Evolutionary conservation across 1,139 yeast genomes (phyloP), one percentile per base, ranked within the genome.

Genomic region (Kodamaea fungicola): DNA sequence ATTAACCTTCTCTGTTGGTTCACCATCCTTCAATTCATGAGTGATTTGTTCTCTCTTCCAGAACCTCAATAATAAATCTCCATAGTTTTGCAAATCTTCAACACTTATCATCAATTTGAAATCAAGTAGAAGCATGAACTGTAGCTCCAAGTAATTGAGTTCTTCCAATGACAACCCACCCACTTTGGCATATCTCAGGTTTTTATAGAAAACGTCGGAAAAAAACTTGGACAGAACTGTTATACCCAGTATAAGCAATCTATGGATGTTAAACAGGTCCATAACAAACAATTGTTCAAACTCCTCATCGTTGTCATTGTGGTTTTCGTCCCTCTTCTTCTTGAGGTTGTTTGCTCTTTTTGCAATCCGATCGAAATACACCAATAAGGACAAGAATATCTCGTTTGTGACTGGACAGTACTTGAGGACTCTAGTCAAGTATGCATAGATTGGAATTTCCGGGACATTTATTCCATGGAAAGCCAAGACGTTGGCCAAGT

Each of bases 341-440:
- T 60, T 62, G 34, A 71, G 55, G 44, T 67, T 78, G 55, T 85
- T 86, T 39, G 96, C 96, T 46, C 87, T 76, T 56, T 86, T 87
- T 12, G 96, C 95, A 38, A 92, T 88, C 45, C 98, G 69, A 62
- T 92, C 99, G 63, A 92, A 89, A 60, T 92, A 94, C 21, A 94
- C 97, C 49, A 92, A 68, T 38, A 94, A 64, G 26, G 96, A 83
- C 36, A 92, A 68, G 59, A 90, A 92, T 23, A 94, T 97, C 57
- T 94, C 98, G 61, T 92, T 92, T 2, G 98, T 90, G 13, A 94
- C 94, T 0, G 99, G 98, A 61, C 99, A 92, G 62, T 92, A 94
- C 61, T 90, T 92, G 55, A 92, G 76, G 23, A 92, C 94, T 53
- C 98, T 78, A 29, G 89, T 77, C 42, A 92, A 71, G 58, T 92